Base-by-base conservation (phyloP, 2,329 filamentous ascomycete species). In the Diaporthe longicolla region DNA sequence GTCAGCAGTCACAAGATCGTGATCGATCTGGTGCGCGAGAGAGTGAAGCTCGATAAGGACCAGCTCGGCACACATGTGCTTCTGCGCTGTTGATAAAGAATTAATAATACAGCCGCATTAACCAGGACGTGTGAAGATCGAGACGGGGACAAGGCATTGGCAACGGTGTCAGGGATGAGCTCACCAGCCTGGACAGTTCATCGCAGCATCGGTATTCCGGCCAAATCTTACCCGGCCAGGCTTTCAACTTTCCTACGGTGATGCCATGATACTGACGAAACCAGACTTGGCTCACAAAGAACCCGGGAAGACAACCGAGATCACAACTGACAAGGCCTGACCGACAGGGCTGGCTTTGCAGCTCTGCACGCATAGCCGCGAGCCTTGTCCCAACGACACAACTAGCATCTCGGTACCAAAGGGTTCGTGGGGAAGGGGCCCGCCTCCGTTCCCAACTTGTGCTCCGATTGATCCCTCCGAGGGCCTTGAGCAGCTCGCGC, bases 11-110 rank as follows among this genome's bases (percentile, higher is more conserved):
- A 81, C 75, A 69, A 75, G 45, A 66, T 61, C 4, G 48, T 81
- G 69, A 75, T 79, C 5, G 72, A 75, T 7, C 75, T 81, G 4
- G 79, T 81, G 9, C 74, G 79, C 68, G 59, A 70, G 32, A 76
- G 74, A 11, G 66, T 59, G 26, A 45, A 61, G 61, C 66, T 79
- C 15, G 59, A 71, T 43, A 70, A 73, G 29, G 35, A 59, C 2
- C 68, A 77, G 45, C 73, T 79, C 26, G 66, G 73, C 55, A 69
- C 35, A 35, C 68, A 35, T 54, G 61, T 75, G 76, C 43, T 79
- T 76, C 69, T 71, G 35, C 61, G 45, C 29, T 55, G 48, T 70
- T 45, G 40, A 63, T 48, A 68, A 24, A 24, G 45, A 26, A 59
- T 48, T 71, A 32, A 63, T 48, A 29, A 61, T 70, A 55, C 65